Evolutionary conservation across 2,329 filamentous ascomycete species (phyloP), one percentile per base, ranked within the genome.

Genomic region (Hypocreales sp.): DNA sequence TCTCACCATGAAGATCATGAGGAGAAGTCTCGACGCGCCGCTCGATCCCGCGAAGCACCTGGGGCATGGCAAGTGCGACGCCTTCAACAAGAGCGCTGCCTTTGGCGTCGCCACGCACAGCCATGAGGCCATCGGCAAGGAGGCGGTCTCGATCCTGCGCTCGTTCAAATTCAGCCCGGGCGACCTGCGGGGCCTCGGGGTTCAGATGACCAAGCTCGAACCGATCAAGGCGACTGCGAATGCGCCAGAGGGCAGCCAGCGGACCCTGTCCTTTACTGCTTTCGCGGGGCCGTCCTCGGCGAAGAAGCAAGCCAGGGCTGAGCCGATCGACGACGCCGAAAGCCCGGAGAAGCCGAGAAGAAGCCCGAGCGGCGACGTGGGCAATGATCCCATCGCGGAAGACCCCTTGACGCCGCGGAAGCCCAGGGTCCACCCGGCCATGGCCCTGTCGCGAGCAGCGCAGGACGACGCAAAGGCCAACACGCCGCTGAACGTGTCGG

Each of bases 1-100:
- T 35, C 60, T 98, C 26, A 93, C 84, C 0, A 72, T 98, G 62
- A 95, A 94, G 47, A 78, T 98, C 33, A 94, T 98, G 84, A 71
- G 79, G 35, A 72, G 87, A 34, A 72, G 86, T 11, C 60, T 74
- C 14, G 80, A 93, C 53, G 87, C 90, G 11, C 90, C 90, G 1
- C 55, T 94, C 11, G 86, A 95, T 46, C 83, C 90, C 2, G 73
- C 78, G 1, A 98, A 98, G 45, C 84, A 94, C 52, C 63, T 98
- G 1, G 90, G 90, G 0, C 90, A 95, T 51, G 90, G 90, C 2
- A 87, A 84, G 51, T 98, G 90, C 44, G 90, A 98, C 45, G 80
- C 74, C 0, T 92, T 86, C 58, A 95, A 83, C 58, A 95, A 92
- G 50, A 92, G 83, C 40, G 52, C 78, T 7, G 49, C 73, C 2